phyloP scores from a whole-genome alignment of 805 yeast genomes.

The Kuraishia capsulata region DNA sequence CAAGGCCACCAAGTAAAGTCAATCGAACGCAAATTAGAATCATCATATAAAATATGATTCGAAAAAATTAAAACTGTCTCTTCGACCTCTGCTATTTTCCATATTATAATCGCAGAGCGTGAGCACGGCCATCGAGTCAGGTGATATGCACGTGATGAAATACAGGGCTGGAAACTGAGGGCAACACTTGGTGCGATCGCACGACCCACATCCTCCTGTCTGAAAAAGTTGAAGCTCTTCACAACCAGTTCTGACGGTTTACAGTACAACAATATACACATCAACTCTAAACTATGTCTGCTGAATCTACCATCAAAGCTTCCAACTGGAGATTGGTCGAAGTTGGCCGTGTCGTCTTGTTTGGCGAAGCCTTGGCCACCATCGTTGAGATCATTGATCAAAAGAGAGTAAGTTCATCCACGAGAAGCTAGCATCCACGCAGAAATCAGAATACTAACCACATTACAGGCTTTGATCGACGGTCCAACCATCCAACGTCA shows the following conservation, averaged over 20 bases:
- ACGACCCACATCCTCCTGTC: no score
- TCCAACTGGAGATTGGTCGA: constrained; percentile 99
- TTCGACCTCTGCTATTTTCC: no score
- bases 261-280: not conserved
- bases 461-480: constrained; percentile 79
- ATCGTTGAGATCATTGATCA: constrained; percentile 98
- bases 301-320: constrained; percentile 56
- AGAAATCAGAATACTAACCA: constrained; percentile 1
- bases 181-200: no score
- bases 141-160: no score
- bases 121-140: no score
- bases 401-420: constrained; percentile 82
- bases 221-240: not conserved
- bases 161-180: no score
- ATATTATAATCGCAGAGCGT: no score
- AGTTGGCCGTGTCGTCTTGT: constrained; percentile 97
- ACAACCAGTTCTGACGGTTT: not conserved
- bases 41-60: not conserved
- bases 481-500: constrained; percentile 97
- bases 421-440: not conserved
- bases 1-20: constrained; percentile 1
- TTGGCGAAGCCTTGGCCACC: constrained; percentile 90
- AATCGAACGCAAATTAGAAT: constrained; percentile 1
- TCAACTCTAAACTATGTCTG: constrained; percentile 1
- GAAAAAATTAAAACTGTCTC: not conserved